Evolutionary conservation across 106 monocot species (phyloP), one percentile per base, ranked within the genome.

Genomic region (Allium cepa): DNA sequence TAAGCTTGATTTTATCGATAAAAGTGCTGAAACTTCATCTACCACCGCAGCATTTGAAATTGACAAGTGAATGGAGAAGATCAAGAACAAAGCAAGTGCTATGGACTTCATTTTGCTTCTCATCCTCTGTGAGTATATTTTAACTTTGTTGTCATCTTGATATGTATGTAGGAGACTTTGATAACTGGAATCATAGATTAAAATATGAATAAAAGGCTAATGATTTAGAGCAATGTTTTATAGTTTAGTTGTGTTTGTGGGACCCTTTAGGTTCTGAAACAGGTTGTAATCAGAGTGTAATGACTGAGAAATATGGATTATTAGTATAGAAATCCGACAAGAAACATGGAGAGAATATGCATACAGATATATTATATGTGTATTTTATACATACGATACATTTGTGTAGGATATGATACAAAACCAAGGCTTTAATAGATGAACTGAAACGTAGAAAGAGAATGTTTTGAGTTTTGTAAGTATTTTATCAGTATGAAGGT

Each of bases 1-100:
- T 13, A 94, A 66, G 45, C 66, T 67, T n/a, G 84, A 75, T 45
- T 90, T 94, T 55, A 94, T 72, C 27, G 69, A 45, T 3, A 90
- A 73, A 62, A 94, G 66, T 4, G 79, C 73, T 16, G 75, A 63
- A 7, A 45, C 79, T 50, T 86, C 90, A 17, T 73, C 6, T 62
- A 45, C 0, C 11, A 12, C 26, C 1, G 26, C 70, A 16, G 46
- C 75, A 66, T 53, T 66, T 8, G 53, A 11, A 10, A 9, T 16
- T 50, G 49, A 45, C 13, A 76, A 8, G 49, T 78, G 59, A 7
- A 46, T 8, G 12, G 53, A 46, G 68, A 81, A 53, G 50, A 65
- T 14, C 17, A 71, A 49, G 66, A 68, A 62, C 14, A 64, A 16
- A 8, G 60, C 47, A 27, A 46, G 17, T 7, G 46, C 46, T 15